Conservation (phyloP, 352 stramenopile genomes). For the Phytopythium delawarense region DNA sequence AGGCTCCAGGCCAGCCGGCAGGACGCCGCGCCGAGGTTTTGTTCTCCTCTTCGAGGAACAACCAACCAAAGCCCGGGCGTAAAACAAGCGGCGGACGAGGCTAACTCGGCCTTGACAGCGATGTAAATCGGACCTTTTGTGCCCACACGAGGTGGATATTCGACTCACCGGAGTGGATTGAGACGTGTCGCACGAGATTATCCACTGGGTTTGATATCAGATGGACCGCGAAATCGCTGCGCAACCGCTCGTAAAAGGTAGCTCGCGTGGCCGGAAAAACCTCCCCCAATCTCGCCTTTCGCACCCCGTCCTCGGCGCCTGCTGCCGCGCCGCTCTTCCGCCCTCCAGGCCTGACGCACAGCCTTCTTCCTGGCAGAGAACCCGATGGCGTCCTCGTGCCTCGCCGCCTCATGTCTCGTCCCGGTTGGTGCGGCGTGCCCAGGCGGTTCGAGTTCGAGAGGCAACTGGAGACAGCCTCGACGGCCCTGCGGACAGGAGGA, state of each 20-base stretch:
- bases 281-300: neutral
- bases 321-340: neutral
- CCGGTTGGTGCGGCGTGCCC: neutral
- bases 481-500: constrained; percentile 6
- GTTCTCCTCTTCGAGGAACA: neutral
- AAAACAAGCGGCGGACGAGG: neutral
- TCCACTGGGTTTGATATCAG: constrained; percentile 1
- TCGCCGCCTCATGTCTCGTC: neutral
- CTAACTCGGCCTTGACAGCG: neutral
- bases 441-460: neutral
- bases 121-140: neutral
- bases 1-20: no score
- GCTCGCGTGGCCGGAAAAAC: neutral
- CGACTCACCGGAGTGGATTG: neutral
- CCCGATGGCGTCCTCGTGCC: no score
- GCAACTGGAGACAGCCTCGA: neutral
- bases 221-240: neutral
- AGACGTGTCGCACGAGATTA: neutral
- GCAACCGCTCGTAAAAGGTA: neutral
- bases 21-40: neutral
- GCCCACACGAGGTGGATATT: neutral
- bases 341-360: neutral
- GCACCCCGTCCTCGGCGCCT: neutral
- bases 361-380: no score
- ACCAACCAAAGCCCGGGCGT: neutral